Percentiles rank a stretch among this genome's conserved stretches.
Conservation (phyloP, 148 eudicot species). For the Persicaria maculosa region DNA sequence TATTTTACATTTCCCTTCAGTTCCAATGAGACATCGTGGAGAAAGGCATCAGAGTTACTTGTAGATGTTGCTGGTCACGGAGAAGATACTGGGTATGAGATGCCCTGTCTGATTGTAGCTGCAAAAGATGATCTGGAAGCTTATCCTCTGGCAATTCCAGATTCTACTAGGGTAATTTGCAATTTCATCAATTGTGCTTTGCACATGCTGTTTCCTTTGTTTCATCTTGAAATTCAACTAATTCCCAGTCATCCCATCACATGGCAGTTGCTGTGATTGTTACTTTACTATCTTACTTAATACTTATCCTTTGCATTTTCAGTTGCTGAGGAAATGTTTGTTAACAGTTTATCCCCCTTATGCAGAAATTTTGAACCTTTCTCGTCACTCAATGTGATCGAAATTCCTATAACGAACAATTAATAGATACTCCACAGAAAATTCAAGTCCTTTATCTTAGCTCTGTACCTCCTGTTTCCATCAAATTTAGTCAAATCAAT, state of each 20-base stretch:
- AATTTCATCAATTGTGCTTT: conserved; percentile 22
- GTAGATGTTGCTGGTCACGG: conserved; percentile 83
- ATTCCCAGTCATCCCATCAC: neutral
- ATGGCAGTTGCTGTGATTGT: neutral
- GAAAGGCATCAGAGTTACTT: conserved; percentile 63
- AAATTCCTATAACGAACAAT: neutral
- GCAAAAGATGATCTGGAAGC: conserved; percentile 83
- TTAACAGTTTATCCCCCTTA: no score
- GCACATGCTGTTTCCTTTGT: neutral
- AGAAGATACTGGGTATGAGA: conserved; percentile 78
- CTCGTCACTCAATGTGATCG: neutral
- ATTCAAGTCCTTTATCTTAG: neutral
- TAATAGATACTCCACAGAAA: no score
- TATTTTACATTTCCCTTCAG: conserved; percentile 18
- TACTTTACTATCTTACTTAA: neutral
- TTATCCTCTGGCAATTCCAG: conserved; percentile 58
- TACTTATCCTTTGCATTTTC: neutral
- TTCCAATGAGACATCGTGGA: conserved; percentile 66
- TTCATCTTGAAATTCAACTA: neutral
- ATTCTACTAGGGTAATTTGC: conserved; percentile 62
- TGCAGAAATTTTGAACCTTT: neutral
- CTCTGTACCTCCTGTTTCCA: neutral
- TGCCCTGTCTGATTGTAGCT: conserved; percentile 84
- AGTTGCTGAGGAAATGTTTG: no score
- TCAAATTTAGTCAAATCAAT: neutral